phyloP scores from a whole-genome alignment of 225 moss, liverwort and hornwort species.

The Pseudisothecium myosuroides region DNA sequence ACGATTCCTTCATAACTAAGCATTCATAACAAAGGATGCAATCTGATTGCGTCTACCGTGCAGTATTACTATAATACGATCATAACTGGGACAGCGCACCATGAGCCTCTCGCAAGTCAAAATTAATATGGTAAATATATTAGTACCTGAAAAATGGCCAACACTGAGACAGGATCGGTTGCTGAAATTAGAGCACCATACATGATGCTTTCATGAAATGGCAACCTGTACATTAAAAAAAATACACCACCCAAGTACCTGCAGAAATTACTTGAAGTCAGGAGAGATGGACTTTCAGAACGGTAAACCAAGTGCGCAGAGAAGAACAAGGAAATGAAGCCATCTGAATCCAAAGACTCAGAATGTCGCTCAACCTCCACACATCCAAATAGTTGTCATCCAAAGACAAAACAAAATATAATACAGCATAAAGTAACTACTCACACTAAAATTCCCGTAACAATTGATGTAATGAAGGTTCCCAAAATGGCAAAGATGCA shows the following conservation, averaged over 20 bases:
- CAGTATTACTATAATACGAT: not conserved
- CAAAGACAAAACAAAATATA: not conserved
- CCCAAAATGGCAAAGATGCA: slow-evolving; percentile 84
- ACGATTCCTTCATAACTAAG: not conserved
- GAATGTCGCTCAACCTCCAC: not conserved
- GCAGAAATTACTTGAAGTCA: slow-evolving; percentile 1
- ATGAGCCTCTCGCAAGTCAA: not conserved
- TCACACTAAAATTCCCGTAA: slow-evolving; percentile 88
- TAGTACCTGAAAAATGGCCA: slow-evolving; percentile 87
- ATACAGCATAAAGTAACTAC: not conserved
- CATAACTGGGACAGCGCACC: not conserved
- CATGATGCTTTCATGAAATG: slow-evolving; percentile 90
- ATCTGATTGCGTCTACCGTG: not conserved
- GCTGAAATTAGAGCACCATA: slow-evolving; percentile 97
- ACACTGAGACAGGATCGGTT: slow-evolving; percentile 96
- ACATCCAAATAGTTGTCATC: not conserved
- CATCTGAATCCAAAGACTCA: not conserved
- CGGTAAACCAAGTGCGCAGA: not conserved
- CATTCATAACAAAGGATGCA: not conserved
- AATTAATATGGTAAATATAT: not conserved
- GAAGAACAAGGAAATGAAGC: not conserved
- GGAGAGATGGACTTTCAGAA: not conserved
- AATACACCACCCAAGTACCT: slow-evolving; percentile 86
- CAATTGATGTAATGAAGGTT: slow-evolving; percentile 85
- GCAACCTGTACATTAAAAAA: slow-evolving; percentile 84